Evolutionary conservation across 306 rosid genomes (phyloP).

Genomic region (Clitoria ternatea): DNA sequence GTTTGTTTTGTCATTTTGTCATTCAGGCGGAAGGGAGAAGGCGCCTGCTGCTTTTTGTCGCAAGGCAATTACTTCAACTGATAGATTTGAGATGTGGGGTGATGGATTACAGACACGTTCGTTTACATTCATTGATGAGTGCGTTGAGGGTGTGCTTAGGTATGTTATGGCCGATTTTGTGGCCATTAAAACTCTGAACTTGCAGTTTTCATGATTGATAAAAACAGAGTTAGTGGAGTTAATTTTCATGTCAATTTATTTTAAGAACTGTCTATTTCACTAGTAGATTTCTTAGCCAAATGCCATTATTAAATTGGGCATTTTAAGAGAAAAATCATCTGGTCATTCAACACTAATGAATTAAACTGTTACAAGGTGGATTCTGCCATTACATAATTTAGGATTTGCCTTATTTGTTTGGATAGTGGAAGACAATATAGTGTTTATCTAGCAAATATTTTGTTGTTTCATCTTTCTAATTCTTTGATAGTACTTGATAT

Average conservation of each 20-base stretch:
- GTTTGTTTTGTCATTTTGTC: constrained; percentile 11
- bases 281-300: constrained; percentile 4
- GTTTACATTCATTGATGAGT: constrained; percentile 96
- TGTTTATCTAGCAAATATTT: neutral
- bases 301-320: neutral
- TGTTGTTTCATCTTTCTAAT: neutral
- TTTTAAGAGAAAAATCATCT: neutral
- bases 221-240: neutral
- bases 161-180: constrained; percentile 30
- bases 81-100: constrained; percentile 99
- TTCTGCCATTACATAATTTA: neutral
- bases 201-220: neutral
- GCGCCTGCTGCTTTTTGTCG: constrained; percentile 99
- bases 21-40: constrained; percentile 92
- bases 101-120: constrained; percentile 96
- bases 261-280: neutral
- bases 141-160: constrained; percentile 99
- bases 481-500: neutral
- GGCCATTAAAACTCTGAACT: neutral
- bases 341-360: neutral
- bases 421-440: neutral
- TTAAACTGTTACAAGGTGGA: neutral
- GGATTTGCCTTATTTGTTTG: neutral
- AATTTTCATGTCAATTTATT: neutral
- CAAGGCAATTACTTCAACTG: constrained; percentile 67